phyloP scores from a whole-genome alignment of 164 flowering plant species.

The Stephania japonica region DNA sequence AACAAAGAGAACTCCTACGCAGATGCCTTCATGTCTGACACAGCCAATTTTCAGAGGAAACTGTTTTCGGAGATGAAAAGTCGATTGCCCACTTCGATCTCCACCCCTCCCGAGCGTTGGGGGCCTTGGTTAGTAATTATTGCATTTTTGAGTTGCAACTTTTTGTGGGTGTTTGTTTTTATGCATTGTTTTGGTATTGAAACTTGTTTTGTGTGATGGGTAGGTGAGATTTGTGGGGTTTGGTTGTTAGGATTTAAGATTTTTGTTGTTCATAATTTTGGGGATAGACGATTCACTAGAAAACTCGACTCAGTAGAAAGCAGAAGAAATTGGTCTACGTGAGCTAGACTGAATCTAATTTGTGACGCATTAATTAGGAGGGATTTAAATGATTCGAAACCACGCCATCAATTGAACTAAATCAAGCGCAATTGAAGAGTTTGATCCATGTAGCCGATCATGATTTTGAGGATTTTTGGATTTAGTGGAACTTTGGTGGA shows the following conservation, averaged over 20 bases:
- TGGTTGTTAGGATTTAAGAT: too few species aligned
- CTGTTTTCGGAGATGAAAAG: slow-evolving; percentile 58
- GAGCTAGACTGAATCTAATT: too few species aligned
- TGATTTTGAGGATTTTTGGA: neutral
- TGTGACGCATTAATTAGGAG: too few species aligned
- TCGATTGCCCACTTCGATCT: slow-evolving; percentile 54
- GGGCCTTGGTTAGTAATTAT: slow-evolving; percentile 65
- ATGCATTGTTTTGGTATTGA: too few species aligned
- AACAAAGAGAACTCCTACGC: slow-evolving; percentile 61
- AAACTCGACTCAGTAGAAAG: too few species aligned
- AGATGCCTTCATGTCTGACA: slow-evolving; percentile 76
- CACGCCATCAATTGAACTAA: too few species aligned
- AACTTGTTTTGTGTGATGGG: neutral
- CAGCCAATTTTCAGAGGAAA: slow-evolving; percentile 34
- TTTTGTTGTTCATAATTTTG: too few species aligned
- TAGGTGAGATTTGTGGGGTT: neutral
- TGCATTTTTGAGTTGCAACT: neutral
- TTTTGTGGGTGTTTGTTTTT: neutral
- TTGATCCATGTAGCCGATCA: too few species aligned
- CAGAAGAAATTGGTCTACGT: too few species aligned
- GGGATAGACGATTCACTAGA: too few species aligned
- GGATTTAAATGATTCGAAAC: too few species aligned
- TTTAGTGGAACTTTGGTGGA: neutral
- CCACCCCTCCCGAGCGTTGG: slow-evolving; percentile 80
- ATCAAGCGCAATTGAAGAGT: too few species aligned